phyloP scores from a whole-genome alignment of 768 basidiomycete species.

The Suillus luteus region DNA sequence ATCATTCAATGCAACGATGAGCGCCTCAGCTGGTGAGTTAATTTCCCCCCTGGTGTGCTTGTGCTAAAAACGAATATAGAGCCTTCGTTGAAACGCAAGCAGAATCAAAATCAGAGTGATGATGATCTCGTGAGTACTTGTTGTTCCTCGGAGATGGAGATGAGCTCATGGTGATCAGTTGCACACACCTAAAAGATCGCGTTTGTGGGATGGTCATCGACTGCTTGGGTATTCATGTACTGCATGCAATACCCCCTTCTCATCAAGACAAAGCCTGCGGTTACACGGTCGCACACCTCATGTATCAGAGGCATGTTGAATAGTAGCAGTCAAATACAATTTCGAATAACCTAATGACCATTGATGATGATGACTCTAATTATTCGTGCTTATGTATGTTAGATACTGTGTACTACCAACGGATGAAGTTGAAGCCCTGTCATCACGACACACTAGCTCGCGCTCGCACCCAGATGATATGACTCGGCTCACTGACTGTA shows the following conservation, averaged over 20 bases:
- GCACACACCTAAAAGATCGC: slow-evolving; percentile 59
- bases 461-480: slow-evolving; percentile 7
- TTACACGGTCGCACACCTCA: slow-evolving; percentile 57
- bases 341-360: slow-evolving; percentile 49
- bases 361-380: slow-evolving; percentile 24
- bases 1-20: slow-evolving; percentile 50
- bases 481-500: slow-evolving; percentile 2
- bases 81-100: slow-evolving; percentile 46
- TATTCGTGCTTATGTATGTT: slow-evolving; percentile 28
- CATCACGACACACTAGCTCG: slow-evolving; percentile 20
- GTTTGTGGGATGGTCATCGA: slow-evolving; percentile 40
- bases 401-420: slow-evolving; percentile 23
- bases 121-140: slow-evolving; percentile 42
- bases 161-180: slow-evolving; percentile 40
- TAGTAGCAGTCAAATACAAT: slow-evolving; percentile 74
- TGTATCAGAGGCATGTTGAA: slow-evolving; percentile 68
- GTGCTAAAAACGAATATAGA: slow-evolving; percentile 18
- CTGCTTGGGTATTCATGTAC: slow-evolving; percentile 66
- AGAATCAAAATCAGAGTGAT: slow-evolving; percentile 39
- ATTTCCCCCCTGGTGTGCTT: neutral
- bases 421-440: slow-evolving; percentile 20
- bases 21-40: slow-evolving; percentile 44
- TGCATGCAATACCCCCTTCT: slow-evolving; percentile 71
- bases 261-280: slow-evolving; percentile 56
- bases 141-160: slow-evolving; percentile 8